Conservation (phyloP, 768 basidiomycete species). For the Amanita rubescens region DNA sequence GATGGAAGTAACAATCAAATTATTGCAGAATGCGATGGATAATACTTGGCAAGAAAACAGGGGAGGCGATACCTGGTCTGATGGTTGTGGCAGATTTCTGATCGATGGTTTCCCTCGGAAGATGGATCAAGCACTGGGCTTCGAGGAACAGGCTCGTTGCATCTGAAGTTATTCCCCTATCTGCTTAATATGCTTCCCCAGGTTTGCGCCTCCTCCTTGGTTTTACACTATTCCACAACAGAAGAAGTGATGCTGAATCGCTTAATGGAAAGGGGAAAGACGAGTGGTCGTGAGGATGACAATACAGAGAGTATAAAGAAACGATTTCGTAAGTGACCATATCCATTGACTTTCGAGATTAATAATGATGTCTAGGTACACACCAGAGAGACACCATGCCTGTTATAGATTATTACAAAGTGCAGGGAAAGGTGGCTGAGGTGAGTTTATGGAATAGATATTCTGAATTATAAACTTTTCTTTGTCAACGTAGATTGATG, state of each 20-base stretch:
- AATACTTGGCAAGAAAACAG: conserved; percentile 41
- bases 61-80: conserved; percentile 51
- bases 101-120: conserved; percentile 97
- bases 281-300: conserved; percentile 93
- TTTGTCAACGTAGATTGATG: conserved; percentile 47
- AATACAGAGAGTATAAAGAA: conserved; percentile 93
- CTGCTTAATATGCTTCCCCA: conserved; percentile 17
- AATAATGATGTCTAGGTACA: conserved; percentile 54
- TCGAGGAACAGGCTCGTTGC: conserved; percentile 66
- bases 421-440: conserved; percentile 66
- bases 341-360: neutral
- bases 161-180: conserved; percentile 15
- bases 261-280: conserved; percentile 85
- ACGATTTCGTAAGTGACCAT: conserved; percentile 74
- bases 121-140: conserved; percentile 95
- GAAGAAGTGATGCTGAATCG: conserved; percentile 84
- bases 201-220: conserved; percentile 76
- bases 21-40: conserved; percentile 89
- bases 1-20: conserved; percentile 93
- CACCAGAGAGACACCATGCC: conserved; percentile 89
- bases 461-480: neutral
- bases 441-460: conserved; percentile 32
- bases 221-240: conserved; percentile 82
- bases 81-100: conserved; percentile 78
- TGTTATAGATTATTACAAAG: conserved; percentile 78